Conservation (phyloP, 257 asterid species). For the Solanum sitiens region DNA sequence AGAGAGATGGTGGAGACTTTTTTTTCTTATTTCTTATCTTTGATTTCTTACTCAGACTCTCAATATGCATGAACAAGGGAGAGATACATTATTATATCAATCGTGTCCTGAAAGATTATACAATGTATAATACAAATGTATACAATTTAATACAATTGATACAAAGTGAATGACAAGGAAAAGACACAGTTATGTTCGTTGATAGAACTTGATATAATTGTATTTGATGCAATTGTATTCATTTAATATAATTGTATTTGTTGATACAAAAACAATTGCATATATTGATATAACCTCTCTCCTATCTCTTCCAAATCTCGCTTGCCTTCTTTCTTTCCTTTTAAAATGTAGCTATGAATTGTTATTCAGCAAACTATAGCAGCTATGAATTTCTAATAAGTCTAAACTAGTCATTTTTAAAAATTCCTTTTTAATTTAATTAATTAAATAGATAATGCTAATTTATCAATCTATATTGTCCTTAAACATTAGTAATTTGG, state of each 20-base stretch:
- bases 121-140: background rate
- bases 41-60: background rate
- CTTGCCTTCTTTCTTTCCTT: background rate
- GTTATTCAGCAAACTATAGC: background rate
- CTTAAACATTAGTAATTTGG: background rate
- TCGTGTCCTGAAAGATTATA: background rate
- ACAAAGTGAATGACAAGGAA: background rate
- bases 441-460: background rate
- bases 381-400: background rate
- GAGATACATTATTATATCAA: background rate
- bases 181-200: background rate
- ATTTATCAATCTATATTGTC: background rate
- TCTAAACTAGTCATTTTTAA: fast-evolving
- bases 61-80: fast-evolving
- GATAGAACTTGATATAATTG: background rate
- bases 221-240: background rate
- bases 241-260: background rate
- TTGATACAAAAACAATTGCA: background rate
- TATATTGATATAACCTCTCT: background rate
- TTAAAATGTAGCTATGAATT: background rate
- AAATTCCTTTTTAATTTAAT: background rate
- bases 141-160: background rate
- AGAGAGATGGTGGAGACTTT: background rate
- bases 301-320: background rate
- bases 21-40: background rate